Base-by-base conservation (phyloP, 2,329 filamentous ascomycete genomes). In the Exophiala xenobiotica region DNA sequence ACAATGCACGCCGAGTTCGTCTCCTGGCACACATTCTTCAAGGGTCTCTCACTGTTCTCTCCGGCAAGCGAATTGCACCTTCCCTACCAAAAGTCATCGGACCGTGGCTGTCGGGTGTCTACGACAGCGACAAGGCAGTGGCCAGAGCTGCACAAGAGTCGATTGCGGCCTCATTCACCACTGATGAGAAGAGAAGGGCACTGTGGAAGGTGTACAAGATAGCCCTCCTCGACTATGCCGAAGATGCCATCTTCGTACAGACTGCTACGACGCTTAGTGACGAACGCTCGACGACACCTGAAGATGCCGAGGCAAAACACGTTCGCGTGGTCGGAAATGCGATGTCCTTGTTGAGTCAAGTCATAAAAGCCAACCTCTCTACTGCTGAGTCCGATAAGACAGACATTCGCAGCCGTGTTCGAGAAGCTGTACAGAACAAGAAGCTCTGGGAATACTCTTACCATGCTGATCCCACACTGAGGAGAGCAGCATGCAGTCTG, bases 21-120 rank as follows among this genome's bases (percentile, higher is more conserved):
- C 91, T 96, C 69, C 80, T 93, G 37, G 82, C 91, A 14, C 92
- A 97, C 67, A 76, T 72, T 8, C 68, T 95, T 19, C 90, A 95
- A 63, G 83, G 83, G 23, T 72, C 76, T 19, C 73, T 86, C 29
- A 78, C 80, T 37, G 70, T 71, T 6, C 74, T 77, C 22, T 75
- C 76, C 46, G 87, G 90, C 42, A 95, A 93, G 75, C 83, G 90
- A 55, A 88, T 96, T 72, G 90, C 89, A 56, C 88, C 82, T 57
- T 79, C 86, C 61, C 78, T 99, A 56, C 83, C 89, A 9, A 83
- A 80, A 53, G 77, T 95, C 27, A 84, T 95, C 39, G 90, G 87
- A 7, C 79, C 89, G n/a, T 99, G 95, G 93, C 78, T 97, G 9
- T 87, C 88, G 6, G 93, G 92, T 1, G 80, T 87, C 1, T 95